Base-by-base conservation (phyloP, 768 basidiomycete genomes). In the Kwoniella mangroviensis region DNA sequence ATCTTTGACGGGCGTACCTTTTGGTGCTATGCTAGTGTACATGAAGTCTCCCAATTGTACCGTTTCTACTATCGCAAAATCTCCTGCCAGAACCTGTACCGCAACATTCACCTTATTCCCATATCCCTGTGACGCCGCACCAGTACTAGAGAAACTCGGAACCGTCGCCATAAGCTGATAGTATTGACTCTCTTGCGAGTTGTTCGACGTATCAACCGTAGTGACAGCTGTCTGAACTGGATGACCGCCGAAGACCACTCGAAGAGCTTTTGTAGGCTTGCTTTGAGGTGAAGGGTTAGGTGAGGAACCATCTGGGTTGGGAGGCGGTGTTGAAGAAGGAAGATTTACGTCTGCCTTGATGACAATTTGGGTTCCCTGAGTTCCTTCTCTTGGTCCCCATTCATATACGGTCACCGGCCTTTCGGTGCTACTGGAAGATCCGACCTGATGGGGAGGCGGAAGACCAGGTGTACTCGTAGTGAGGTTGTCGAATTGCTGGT, bases 191-290 rank as follows among this genome's bases (percentile, higher is more conserved):
- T 59, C 65, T 91, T 84, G 12, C 88, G 89, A 79, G 90, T 89
- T 28, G 90, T 87, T 19, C 88, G 87, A 63, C 91, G 45, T 89
- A 88, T 91, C 56, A 88, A 70, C 45, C 24, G 65, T 67, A 56
- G 53, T 70, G 12, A 93, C 90, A 13, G 86, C 86, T 0, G 92
- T 93, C 42, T 85, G 85, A 26, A 93, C 86, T 2, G 91, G 88
- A 71, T 87, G 88, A 69, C 85, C 82, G 40, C 90, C 92, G 72
- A 94, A 85, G 74, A 93, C 88, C 72, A 94, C 88, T 62, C 92
- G 88, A 24, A 93, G 87, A 69, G 86, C 89, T 45, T 91, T 87
- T 11, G 86, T 84, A 40, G 68, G 63, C n/a, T 54, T 51, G 43
- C 42, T 83, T 83, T 15, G 84, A 84, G 65, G 53, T 40, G 63